Evolutionary conservation across 2,329 filamentous ascomycete genomes (phyloP), one percentile per base, ranked within the genome.

Genomic region (Xylariaceae sp.): DNA sequence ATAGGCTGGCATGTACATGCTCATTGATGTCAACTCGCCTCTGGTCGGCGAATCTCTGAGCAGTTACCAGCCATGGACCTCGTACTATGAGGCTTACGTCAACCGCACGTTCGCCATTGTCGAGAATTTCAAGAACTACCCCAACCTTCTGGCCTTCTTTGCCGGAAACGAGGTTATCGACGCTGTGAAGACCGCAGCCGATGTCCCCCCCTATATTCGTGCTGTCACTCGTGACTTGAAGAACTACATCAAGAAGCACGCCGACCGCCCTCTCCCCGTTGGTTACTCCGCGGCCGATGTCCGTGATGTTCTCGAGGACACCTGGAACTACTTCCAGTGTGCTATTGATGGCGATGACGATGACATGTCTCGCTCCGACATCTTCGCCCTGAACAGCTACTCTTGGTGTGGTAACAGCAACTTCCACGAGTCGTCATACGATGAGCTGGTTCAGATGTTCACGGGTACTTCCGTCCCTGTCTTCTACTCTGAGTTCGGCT

Each of bases 251-350:
- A 83, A 85, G 75, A 86, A 85, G 70, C 84, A 88, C 70, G 77
- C 82, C 61, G 80, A 84, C 70, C 87, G 89, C 67, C 67, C 76
- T 61, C 88, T 92, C 65, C 88, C 89, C 18, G 87, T 92, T 59
- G 89, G 89, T 50, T 92, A 92, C 80, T 91, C 88, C 5, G 89
- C 89, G 61, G 89, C 89, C 53, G 89, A 92, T 72, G 89, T 93
- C 49, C 86, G 89, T 61, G 76, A 82, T 1, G 84, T 90, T 49
- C 82, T 92, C 23, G 79, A 86, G 71, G 89, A 92, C 68, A 88
- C 83, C 57, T 92, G 82, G 83, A 85, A 88, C 72, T 92, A 89
- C 76, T 80, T 92, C 76, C 81, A 88, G 71, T 92, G 89, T 75
- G 76, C 80, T 50, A 77, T 80, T 44, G 74, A 80, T 11, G 80